phyloP scores from a whole-genome alignment of 768 basidiomycete genomes.

The Xerocomellus amylosporus region DNA sequence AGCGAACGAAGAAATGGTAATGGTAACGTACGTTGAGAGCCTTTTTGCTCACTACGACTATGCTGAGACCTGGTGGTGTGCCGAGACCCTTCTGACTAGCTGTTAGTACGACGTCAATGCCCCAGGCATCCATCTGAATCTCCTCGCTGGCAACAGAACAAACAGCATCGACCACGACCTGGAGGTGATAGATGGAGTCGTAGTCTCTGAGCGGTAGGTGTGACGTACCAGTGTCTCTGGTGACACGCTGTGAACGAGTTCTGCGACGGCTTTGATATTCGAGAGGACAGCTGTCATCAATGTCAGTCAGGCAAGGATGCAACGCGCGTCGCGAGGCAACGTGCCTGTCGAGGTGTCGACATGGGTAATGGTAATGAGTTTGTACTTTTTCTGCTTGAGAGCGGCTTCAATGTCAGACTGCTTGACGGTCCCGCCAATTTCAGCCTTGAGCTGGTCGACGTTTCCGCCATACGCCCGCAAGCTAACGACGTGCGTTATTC shows the following conservation, averaged over 20 bases:
- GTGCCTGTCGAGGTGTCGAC: constrained; percentile 86
- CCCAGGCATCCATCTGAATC: constrained; percentile 92
- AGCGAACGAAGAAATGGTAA: neutral
- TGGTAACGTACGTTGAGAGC: constrained; percentile 57
- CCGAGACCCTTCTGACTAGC: constrained; percentile 93
- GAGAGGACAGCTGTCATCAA: constrained; percentile 70
- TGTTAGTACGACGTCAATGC: constrained; percentile 81
- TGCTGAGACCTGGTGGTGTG: constrained; percentile 88
- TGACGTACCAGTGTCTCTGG: constrained; percentile 75
- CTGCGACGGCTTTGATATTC: constrained; percentile 71
- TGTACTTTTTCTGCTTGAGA: constrained; percentile 78
- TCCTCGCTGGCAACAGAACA: constrained; percentile 97
- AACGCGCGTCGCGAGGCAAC: neutral
- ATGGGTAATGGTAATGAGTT: constrained; percentile 89
- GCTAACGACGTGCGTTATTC: constrained; percentile 36
- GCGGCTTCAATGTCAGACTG: constrained; percentile 60
- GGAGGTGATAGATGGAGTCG: neutral
- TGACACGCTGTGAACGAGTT: constrained; percentile 68
- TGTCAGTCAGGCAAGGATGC: neutral
- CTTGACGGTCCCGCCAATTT: constrained; percentile 74
- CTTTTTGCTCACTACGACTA: constrained; percentile 75
- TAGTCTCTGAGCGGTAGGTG: neutral
- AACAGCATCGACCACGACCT: constrained; percentile 89
- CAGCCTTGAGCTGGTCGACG: constrained; percentile 79
- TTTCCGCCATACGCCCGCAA: constrained; percentile 85